phyloP scores from a whole-genome alignment of 345 rosid species.

The Eutrema heterophyllum region DNA sequence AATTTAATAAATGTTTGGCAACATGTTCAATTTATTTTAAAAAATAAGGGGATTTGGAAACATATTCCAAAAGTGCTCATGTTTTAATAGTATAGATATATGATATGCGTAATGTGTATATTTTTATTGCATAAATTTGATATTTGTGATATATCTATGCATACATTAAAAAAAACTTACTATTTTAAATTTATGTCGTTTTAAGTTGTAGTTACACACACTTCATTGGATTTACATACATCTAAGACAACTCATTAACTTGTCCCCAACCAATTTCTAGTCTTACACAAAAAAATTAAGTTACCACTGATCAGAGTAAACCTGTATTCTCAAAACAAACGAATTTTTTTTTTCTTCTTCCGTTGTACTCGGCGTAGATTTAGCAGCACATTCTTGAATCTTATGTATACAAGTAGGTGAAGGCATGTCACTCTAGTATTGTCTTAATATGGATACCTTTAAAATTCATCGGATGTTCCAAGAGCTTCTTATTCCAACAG shows the following conservation, averaged over 20 bases:
- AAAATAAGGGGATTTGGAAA: too few species aligned
- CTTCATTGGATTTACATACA: neutral
- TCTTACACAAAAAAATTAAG: neutral
- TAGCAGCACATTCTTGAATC: neutral
- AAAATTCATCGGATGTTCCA: neutral
- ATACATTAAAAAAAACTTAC: neutral
- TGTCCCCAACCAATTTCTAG: neutral
- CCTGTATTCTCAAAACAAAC: too few species aligned
- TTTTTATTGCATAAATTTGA: too few species aligned
- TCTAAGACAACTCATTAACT: neutral
- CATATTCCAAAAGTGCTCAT: too few species aligned
- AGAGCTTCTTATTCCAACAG: neutral
- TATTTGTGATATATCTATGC: neutral
- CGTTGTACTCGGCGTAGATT: neutral
- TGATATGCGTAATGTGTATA: too few species aligned
- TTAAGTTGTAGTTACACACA: neutral
- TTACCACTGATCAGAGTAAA: neutral
- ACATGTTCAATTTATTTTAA: too few species aligned
- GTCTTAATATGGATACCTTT: neutral
- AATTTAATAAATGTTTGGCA: too few species aligned
- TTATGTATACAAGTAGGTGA: neutral
- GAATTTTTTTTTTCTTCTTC: neutral
- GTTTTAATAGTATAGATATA: too few species aligned
- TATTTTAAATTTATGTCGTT: neutral
- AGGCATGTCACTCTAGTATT: too few species aligned